Percentiles rank a stretch among this genome's conserved stretches.
Conservation (phyloP, 192 early-diverging fungal species). For the Obelidium mucronatum region DNA sequence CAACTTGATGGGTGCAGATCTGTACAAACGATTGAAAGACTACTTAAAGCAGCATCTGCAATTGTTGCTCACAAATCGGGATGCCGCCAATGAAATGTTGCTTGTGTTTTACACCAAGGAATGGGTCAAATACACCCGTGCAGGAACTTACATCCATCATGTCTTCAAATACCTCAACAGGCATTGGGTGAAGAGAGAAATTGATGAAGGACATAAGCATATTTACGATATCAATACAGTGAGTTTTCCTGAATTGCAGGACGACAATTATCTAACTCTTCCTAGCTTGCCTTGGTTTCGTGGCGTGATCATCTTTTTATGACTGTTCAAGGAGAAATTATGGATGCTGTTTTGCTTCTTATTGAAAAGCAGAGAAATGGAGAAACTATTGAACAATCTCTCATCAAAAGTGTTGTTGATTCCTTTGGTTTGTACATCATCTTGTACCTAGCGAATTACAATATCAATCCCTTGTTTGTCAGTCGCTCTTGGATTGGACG, state of each 20-base stretch:
- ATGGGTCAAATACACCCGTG: slow-evolving; percentile 91
- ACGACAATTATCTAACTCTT: not conserved
- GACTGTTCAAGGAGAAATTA: slow-evolving; percentile 70
- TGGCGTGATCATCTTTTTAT: slow-evolving; percentile 87
- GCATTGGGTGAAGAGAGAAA: slow-evolving; percentile 96
- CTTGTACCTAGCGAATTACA: not conserved
- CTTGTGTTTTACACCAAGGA: slow-evolving; percentile 87
- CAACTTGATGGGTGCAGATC: slow-evolving; percentile 66
- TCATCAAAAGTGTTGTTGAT: slow-evolving; percentile 89
- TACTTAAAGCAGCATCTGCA: slow-evolving; percentile 62
- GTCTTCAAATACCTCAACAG: slow-evolving; percentile 95
- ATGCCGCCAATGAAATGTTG: slow-evolving; percentile 78
- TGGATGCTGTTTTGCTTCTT: slow-evolving; percentile 78
- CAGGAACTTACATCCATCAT: slow-evolving; percentile 85
- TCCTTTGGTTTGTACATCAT: slow-evolving; percentile 76
- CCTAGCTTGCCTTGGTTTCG: slow-evolving; percentile 78
- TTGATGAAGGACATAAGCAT: slow-evolving; percentile 89
- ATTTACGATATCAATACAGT: slow-evolving; percentile 95
- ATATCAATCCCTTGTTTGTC: slow-evolving; percentile 15
- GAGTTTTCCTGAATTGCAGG: slow-evolving; percentile 32
- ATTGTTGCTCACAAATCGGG: slow-evolving; percentile 61
- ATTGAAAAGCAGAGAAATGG: slow-evolving; percentile 87
- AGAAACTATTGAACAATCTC: slow-evolving; percentile 83
- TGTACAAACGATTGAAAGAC: slow-evolving; percentile 68
- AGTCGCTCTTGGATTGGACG: slow-evolving; percentile 86